Evolutionary conservation across 108 stramenopile species (phyloP).

Genomic region (Bacterosira constricta): DNA sequence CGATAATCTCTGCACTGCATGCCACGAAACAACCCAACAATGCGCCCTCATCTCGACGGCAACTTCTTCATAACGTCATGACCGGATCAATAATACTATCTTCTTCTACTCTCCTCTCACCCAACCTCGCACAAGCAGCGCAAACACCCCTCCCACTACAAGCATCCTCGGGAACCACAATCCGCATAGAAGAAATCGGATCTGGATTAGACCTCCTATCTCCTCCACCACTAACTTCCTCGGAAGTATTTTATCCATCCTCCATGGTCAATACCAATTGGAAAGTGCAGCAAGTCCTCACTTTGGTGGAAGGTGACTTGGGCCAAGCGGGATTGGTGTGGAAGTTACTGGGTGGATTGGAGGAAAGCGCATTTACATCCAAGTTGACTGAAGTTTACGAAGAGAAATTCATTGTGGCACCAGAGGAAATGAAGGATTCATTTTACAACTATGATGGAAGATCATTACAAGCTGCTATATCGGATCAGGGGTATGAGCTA

Average conservation of each 20-base stretch:
- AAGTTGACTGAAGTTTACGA: constrained; percentile 40
- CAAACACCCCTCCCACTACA: too few species aligned
- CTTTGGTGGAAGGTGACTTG: constrained; percentile 57
- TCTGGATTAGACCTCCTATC: constrained; percentile 61
- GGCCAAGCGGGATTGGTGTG: constrained; percentile 60
- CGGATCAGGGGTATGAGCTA: constrained; percentile 58
- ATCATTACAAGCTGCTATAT: constrained; percentile 36
- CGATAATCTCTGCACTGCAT: too few species aligned
- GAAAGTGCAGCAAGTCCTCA: constrained; percentile 47
- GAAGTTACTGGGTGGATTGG: constrained; percentile 56
- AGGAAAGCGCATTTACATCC: constrained; percentile 11
- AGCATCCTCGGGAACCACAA: neutral
- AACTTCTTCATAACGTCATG: too few species aligned
- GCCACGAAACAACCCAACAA: too few species aligned
- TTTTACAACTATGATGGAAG: constrained; percentile 35
- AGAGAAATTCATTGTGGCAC: constrained; percentile 40
- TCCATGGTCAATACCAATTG: constrained; percentile 57
- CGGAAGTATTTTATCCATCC: constrained; percentile 54
- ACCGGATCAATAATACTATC: too few species aligned
- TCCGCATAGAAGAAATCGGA: constrained; percentile 54
- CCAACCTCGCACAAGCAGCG: too few species aligned
- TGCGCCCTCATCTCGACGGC: too few species aligned
- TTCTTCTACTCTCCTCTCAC: too few species aligned
- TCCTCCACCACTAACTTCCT: constrained; percentile 1
- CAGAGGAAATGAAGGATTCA: constrained; percentile 29